Evolutionary conservation across 1,139 yeast genomes (phyloP), one percentile per base, ranked within the genome.

Genomic region (Candida buenavistaensis): DNA sequence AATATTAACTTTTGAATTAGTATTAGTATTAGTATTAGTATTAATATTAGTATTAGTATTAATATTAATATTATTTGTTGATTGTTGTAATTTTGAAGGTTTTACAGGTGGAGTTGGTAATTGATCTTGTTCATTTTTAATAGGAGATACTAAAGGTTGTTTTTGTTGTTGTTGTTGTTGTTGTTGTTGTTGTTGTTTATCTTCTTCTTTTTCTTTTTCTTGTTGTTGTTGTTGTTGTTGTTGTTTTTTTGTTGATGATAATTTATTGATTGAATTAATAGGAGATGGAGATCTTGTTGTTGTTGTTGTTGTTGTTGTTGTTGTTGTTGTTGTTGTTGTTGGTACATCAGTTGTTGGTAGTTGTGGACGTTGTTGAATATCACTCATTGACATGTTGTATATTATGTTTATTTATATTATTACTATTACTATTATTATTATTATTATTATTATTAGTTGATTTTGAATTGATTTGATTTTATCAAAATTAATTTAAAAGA

Each of bases 1-100:
- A 40, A 78, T 71, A 47, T 75, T 78, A 6, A 72, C 55, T 44
- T 69, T 69, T 27, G 75, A 56, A 30, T 74, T 65, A 28, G 74
- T 64, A 35, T 72, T 60, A 8, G 71, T 69, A 4, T 75, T 62
- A 48, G 71, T 47, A 19, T 29, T 6, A 23, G 23, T 23, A 4
- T 37, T 19, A 13, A 5, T 32, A 10, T 12, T 14, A n/a, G 21
- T 33, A 4, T 75, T 62, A 48, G 71, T 47, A 19, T 29, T 6
- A 23, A 19, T 23, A 4, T 37, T 19, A 13, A 5, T 32, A 10
- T 12, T 14, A n/a, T 16, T 33, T 12, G 39, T 19, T 9, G 40
- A 10, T 11, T 28, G 24, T 21, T 28, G 13, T 25, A 31, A n/a
- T 25, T 36, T 7, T 14, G 32, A 15, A 14, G 44, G 36, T 16